Evolutionary conservation across 495 filamentous ascomycete genomes (phyloP).

Genomic region (Friedmanniomyces simplex): DNA sequence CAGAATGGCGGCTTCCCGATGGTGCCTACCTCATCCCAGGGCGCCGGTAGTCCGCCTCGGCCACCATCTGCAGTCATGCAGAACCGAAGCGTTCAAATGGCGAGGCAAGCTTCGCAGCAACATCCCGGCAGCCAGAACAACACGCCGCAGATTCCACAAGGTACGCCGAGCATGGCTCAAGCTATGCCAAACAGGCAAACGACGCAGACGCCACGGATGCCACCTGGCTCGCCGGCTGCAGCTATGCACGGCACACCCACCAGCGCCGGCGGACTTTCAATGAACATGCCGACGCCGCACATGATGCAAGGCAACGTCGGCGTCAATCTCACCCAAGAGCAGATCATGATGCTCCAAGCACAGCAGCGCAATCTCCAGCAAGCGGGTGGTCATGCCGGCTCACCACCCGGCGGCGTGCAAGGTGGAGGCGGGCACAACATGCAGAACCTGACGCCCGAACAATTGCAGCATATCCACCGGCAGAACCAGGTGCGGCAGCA

Average conservation of each 20-base stretch:
- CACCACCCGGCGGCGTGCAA: background rate
- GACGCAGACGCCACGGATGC: constrained; percentile 31
- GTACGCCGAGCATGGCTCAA: constrained; percentile 71
- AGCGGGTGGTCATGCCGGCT: constrained; percentile 9
- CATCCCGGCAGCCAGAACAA: constrained; percentile 32
- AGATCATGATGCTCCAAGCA: constrained; percentile 18
- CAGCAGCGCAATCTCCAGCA: constrained; percentile 11
- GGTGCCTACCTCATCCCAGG: constrained; percentile 63
- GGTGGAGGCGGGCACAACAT: constrained; percentile 1
- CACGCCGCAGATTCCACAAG: constrained; percentile 52
- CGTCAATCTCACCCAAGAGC: constrained; percentile 23
- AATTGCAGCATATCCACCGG: constrained; percentile 11
- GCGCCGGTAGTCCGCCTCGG: constrained; percentile 62
- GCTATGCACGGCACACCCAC: constrained; percentile 61
- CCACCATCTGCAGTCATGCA: constrained; percentile 69
- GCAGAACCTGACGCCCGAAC: constrained; percentile 16
- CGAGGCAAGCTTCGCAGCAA: constrained; percentile 63
- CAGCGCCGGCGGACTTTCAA: background rate
- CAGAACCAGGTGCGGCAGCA: background rate
- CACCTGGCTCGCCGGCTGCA: constrained; percentile 33
- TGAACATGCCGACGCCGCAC: constrained; percentile 25
- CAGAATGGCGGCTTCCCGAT: constrained; percentile 59
- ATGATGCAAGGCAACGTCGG: constrained; percentile 9
- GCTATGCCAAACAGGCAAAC: constrained; percentile 68
- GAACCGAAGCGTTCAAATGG: constrained; percentile 58